Evolutionary conservation across 2,329 filamentous ascomycete genomes (phyloP).

Genomic region (Arachnomyces sp.): DNA sequence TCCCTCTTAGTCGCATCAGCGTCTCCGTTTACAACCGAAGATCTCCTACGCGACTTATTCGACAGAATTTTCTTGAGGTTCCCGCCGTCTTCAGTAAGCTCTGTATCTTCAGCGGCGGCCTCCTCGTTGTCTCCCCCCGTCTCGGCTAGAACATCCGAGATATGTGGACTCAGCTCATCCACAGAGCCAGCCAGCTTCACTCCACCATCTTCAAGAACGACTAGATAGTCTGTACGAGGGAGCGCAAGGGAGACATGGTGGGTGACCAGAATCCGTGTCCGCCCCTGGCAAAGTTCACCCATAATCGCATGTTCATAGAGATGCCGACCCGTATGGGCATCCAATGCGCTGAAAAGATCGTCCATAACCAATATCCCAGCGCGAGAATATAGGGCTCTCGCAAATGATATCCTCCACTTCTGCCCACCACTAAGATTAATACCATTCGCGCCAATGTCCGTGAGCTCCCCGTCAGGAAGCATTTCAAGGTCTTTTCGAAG

Average conservation of each 20-base stretch:
- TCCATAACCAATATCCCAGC: slow-evolving; percentile 70
- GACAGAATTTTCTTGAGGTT: slow-evolving; percentile 40
- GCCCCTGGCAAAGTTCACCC: slow-evolving; percentile 58
- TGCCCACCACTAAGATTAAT: slow-evolving; percentile 80
- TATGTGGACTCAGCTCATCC: slow-evolving; percentile 45
- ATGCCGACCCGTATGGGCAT: slow-evolving; percentile 71
- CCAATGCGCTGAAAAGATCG: slow-evolving; percentile 74
- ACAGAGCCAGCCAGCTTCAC: slow-evolving; percentile 57
- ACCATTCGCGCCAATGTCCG: slow-evolving; percentile 75
- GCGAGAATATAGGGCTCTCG: slow-evolving; percentile 69
- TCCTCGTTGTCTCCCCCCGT: slow-evolving; percentile 40
- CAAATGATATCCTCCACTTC: slow-evolving; percentile 72
- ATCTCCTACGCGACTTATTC: slow-evolving; percentile 15
- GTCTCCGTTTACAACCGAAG: slow-evolving; percentile 11
- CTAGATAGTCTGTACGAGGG: slow-evolving; percentile 62
- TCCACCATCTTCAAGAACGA: slow-evolving; percentile 62
- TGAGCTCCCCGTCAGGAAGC: slow-evolving; percentile 66
- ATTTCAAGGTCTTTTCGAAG: slow-evolving; percentile 68
- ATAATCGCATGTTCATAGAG: slow-evolving; percentile 69
- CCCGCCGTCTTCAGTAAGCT: slow-evolving; percentile 30
- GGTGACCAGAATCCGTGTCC: slow-evolving; percentile 71
- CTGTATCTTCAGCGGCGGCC: slow-evolving; percentile 26
- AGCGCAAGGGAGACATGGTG: slow-evolving; percentile 68
- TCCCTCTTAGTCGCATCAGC: slow-evolving; percentile 33
- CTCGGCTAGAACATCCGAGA: slow-evolving; percentile 35